Conservation (phyloP, 306 rosid genomes). For the Erythrophleum fordii region DNA sequence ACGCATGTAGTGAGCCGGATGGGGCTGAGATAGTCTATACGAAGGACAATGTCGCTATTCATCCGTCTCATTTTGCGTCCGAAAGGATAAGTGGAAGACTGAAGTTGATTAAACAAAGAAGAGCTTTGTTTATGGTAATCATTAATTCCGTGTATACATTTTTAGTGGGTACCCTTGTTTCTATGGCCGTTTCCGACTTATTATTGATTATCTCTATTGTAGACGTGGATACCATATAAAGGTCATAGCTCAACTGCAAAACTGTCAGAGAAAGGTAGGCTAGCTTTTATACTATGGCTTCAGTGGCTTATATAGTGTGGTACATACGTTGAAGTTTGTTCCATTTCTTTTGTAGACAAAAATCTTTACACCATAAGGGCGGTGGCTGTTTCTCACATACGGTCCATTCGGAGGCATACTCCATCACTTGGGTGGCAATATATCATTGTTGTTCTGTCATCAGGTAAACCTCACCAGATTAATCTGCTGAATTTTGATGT, state of each 20-base stretch:
- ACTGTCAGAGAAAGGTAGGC: conserved; percentile 77
- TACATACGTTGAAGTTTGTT: conserved; percentile 32
- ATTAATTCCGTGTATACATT: neutral
- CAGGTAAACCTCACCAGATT: conserved; percentile 57
- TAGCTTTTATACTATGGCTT: conserved; percentile 8
- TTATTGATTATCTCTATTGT: conserved; percentile 14
- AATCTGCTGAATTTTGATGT: conserved; percentile 2
- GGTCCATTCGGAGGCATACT: conserved; percentile 85
- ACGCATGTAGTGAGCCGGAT: conserved; percentile 72
- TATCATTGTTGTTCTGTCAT: conserved; percentile 78
- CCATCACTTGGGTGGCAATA: conserved; percentile 98
- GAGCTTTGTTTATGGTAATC: conserved; percentile 75
- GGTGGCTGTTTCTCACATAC: conserved; percentile 74
- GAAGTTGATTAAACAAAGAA: conserved; percentile 78
- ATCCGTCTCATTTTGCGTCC: conserved; percentile 78
- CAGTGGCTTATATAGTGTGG: neutral
- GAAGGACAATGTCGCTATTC: conserved; percentile 94
- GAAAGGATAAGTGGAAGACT: conserved; percentile 91
- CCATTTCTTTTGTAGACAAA: conserved; percentile 62
- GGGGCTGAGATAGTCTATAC: conserved; percentile 72
- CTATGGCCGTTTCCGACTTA: neutral
- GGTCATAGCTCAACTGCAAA: conserved; percentile 66
- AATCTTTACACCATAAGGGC: conserved; percentile 82
- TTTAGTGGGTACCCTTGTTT: neutral
- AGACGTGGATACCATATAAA: conserved; percentile 95